A percentile compares a stretch with the other conserved stretches of the same genome.
phyloP scores from a whole-genome alignment of 2,329 filamentous ascomycete species.

The Pseudofabraea citricarpa region DNA sequence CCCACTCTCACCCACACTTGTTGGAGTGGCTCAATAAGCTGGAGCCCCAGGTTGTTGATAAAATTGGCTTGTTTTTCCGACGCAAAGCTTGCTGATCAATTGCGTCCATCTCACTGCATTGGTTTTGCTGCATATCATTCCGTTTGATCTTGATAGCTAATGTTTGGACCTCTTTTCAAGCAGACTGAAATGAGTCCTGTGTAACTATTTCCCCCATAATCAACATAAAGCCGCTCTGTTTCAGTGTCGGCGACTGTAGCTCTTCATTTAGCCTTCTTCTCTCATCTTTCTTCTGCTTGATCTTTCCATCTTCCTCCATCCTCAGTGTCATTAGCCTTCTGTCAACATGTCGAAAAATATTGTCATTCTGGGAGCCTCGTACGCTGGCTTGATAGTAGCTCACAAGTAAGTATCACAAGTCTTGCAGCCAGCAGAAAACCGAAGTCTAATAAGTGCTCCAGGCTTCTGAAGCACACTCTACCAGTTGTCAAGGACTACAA shows the following conservation, averaged over 20 bases:
- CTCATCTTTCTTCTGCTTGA: neutral
- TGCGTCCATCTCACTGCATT: too few species aligned
- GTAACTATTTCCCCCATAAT: too few species aligned
- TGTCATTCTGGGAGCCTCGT: constrained; percentile 51
- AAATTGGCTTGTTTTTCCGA: too few species aligned
- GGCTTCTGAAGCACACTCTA: constrained; percentile 43
- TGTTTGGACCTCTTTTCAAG: neutral
- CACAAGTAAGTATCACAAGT: constrained; percentile 35
- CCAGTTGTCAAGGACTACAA: constrained; percentile 31
- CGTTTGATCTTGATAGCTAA: neutral
- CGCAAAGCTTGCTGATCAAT: neutral
- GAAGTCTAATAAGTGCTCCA: neutral
- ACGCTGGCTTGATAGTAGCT: constrained; percentile 44
- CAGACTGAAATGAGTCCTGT: too few species aligned
- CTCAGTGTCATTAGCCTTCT: too few species aligned
- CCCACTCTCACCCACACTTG: neutral
- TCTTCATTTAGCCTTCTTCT: neutral
- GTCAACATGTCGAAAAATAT: constrained; percentile 29
- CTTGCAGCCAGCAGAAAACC: neutral
- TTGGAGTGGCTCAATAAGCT: too few species aligned
- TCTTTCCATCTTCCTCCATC: too few species aligned
- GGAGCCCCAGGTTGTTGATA: too few species aligned
- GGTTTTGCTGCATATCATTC: too few species aligned
- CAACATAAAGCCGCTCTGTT: neutral
- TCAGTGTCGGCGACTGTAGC: neutral